Base-by-base conservation (phyloP, 1,284 basidiomycete species). In the Ustilago shanxiensis region DNA sequence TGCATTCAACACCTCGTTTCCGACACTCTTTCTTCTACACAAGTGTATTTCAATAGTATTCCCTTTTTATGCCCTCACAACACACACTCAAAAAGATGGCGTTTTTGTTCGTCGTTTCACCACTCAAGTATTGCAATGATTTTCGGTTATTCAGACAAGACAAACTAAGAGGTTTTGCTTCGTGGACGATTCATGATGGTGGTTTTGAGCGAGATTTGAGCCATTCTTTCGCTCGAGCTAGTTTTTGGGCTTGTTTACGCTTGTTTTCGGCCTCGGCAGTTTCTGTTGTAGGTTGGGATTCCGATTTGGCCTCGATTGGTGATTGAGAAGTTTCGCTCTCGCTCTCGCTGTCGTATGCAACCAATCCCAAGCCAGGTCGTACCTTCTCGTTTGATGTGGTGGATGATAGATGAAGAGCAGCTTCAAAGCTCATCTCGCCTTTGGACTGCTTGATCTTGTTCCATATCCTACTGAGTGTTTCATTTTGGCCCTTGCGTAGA, bases 401-500 rank as follows among this genome's bases (percentile, higher is more conserved):
- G 16, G 28, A 26, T 8, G 31, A n/a, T 16, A 56, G 2, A 16
- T 8, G 18, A 3, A 52, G 37, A 24, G 64, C 64, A 2, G 31
- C 56, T 4, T 56, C 56, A n/a, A 62, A 67, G 0, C 16, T 14
- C 60, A 67, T 50, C 22, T 51, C 41, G 13, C 60, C 60, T 10
- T 44, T 52, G 0, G 41, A 14, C 10, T 18, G n/a, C 26, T 70
- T 60, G 11, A 70, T 18, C 14, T 2, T 39, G 9, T 60, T 31
- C 67, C 67, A 70, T 0, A 70, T 18, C 3, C 39, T 31, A 20
- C 20, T 24, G 28, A 8, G 18, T 16, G 31, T 44, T 28, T 37
- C 16, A 31, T 29, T 2, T 6, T 57, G 18, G n/a, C n/a, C 51
- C 10, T 33, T 49, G 35, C 90, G 89, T 39, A 95, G 86, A 84